phyloP scores from a whole-genome alignment of 2,329 filamentous ascomycete genomes.

The Plenodomus tracheiphilus region DNA sequence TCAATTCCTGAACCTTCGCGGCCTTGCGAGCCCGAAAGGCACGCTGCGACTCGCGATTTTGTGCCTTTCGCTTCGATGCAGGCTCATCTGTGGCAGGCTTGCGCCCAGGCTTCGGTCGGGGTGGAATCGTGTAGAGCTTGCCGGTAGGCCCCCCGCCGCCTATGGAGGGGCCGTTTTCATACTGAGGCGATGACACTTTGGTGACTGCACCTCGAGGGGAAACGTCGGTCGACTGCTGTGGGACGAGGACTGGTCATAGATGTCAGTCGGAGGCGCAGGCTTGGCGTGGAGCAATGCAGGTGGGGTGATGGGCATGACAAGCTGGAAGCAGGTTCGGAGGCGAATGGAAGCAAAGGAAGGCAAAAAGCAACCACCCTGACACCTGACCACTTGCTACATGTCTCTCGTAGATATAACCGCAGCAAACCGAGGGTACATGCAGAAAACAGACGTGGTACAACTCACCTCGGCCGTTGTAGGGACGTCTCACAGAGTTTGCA shows the following conservation, averaged over 20 bases:
- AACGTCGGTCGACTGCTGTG: constrained; percentile 8
- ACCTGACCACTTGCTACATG: background rate
- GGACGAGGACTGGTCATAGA: constrained; percentile 12
- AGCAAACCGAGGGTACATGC: constrained; percentile 4
- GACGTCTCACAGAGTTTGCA: constrained; percentile 18
- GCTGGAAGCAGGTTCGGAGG: background rate
- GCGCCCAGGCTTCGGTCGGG: constrained; percentile 69
- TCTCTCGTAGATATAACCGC: constrained; percentile 2
- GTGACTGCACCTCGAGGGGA: constrained; percentile 12
- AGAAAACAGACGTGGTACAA: constrained; percentile 6
- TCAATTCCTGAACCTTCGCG: constrained; percentile 74
- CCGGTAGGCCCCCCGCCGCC: constrained; percentile 45
- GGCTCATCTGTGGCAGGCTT: constrained; percentile 94
- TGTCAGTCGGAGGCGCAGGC: constrained; percentile 10
- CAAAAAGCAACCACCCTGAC: background rate
- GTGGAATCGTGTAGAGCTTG: constrained; percentile 43
- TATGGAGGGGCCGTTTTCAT: constrained; percentile 29
- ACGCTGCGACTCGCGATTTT: constrained; percentile 89
- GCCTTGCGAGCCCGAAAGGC: constrained; percentile 87
- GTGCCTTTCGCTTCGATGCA: constrained; percentile 88
- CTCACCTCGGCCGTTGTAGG: constrained; percentile 23
- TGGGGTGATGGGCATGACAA: background rate
- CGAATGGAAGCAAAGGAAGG: background rate
- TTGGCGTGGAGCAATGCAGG: constrained; percentile 1
- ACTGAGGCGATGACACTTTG: constrained; percentile 32